Evolutionary conservation across 2,329 filamentous ascomycete genomes (phyloP), one percentile per base, ranked within the genome.

Genomic region (Juglanconis oblonga): DNA sequence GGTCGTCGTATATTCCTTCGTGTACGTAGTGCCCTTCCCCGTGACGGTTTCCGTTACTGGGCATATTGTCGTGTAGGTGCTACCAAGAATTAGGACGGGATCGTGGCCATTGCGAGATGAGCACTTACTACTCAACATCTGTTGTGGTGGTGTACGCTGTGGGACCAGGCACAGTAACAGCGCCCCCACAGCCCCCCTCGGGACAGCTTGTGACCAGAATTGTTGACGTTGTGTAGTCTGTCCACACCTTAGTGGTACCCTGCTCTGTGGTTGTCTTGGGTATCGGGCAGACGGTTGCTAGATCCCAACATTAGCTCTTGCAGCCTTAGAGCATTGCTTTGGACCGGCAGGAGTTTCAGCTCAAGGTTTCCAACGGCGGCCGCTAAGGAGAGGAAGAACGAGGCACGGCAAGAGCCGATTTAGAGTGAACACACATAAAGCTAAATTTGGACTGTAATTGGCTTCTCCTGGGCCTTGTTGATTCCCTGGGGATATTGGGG

Each of bases 261-360:
- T 69, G 66, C 13, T 68, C 63, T 14, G 76, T 77, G 59, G 74
- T 67, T 11, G 78, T 81, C 38, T 72, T 70, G 9, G 77, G 79
- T 62, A 78, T 71, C 10, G 79, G 79, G 67, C 79, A 81, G 53
- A 77, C 71, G 4, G 77, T 79, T 11, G 75, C 73, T 29, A 75
- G 78, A 52, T 72, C 74, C 61, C 78, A 78, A 57, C 71, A 17
- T 62, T 14, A 62, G 54, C 42, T 57, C 17, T 40, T 50, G 36
- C 8, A 32, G 10, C 9, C 24, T 29, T 11, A 45, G 44, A 9
- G 17, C 36, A 38, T 48, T 38, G 3, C 3, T 2, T n/a, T 31
- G 5, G 48, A 5, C 13, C 38, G 5, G n/a, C 14, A 36, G 36
- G 31, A n/a, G 3, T 35, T 5, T 11, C 31, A 35, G 24, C 17